Evolutionary conservation across 495 filamentous ascomycete species (phyloP).

Genomic region (Articulospora tetracladia): DNA sequence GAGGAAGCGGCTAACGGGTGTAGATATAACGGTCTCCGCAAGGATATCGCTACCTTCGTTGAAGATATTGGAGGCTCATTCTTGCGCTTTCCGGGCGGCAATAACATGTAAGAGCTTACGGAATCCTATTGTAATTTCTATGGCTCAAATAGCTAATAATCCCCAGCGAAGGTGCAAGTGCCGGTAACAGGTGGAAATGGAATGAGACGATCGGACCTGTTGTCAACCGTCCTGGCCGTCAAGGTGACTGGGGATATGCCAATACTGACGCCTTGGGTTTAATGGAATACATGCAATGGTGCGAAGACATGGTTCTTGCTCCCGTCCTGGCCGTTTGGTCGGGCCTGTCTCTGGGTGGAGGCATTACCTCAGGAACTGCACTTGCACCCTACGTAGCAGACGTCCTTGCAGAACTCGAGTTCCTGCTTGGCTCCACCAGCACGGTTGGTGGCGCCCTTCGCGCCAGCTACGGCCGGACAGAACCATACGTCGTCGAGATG

Average conservation of each 20-base stretch:
- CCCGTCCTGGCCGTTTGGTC: constrained; percentile 47
- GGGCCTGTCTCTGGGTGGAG: constrained; percentile 43
- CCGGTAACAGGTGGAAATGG: constrained; percentile 47
- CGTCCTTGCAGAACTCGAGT: constrained; percentile 24
- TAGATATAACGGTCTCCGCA: no score
- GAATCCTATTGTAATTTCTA: no score
- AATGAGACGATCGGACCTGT: constrained; percentile 51
- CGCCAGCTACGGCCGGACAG: constrained; percentile 5
- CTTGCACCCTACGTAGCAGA: constrained; percentile 25
- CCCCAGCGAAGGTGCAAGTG: constrained; percentile 30
- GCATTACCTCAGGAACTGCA: constrained; percentile 24
- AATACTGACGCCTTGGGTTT: constrained; percentile 50
- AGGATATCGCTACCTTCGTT: no score
- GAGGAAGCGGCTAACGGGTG: no score
- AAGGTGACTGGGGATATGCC: constrained; percentile 46
- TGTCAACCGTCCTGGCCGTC: constrained; percentile 43
- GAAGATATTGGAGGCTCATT: no score
- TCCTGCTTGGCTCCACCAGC: constrained; percentile 7
- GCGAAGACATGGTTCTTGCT: constrained; percentile 46
- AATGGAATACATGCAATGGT: constrained; percentile 52
- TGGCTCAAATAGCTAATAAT: constrained; percentile 15
- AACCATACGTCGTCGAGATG: constrained; percentile 6
- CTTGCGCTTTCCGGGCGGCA: constrained; percentile 49
- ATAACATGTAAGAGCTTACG: constrained; percentile 36
- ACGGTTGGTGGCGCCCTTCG: constrained; percentile 13